Conservation (phyloP, 352 stramenopile genomes). For the Globisporangium viniferum region DNA sequence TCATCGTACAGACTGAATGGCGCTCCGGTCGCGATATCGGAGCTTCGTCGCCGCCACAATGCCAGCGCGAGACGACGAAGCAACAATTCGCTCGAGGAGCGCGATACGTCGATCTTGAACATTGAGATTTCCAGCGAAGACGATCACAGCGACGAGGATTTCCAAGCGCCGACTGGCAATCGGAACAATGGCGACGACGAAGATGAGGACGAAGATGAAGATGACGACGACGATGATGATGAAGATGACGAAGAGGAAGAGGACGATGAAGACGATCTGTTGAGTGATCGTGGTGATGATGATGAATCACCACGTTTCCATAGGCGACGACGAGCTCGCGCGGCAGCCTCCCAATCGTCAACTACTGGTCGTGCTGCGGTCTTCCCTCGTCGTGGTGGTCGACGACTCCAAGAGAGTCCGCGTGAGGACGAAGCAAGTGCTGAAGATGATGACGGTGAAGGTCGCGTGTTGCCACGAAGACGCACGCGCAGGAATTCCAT, state of each 20-base stretch:
- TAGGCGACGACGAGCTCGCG: constrained; percentile 32
- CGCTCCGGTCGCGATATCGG: constrained; percentile 64
- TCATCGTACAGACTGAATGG: constrained; percentile 71
- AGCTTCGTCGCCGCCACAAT: constrained; percentile 45
- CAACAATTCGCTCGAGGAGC: constrained; percentile 57
- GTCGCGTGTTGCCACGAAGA: constrained; percentile 5
- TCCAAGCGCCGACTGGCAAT: constrained; percentile 48
- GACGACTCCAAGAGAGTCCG: constrained; percentile 23
- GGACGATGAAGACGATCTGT: constrained; percentile 44
- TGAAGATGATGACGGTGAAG: constrained; percentile 12
- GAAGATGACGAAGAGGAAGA: constrained; percentile 48
- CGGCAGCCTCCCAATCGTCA: constrained; percentile 3
- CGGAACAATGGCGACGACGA: constrained; percentile 23
- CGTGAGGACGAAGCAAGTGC: constrained; percentile 2
- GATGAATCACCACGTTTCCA: constrained; percentile 37
- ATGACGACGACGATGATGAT: constrained; percentile 32
- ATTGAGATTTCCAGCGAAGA: constrained; percentile 86
- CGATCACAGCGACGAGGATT: constrained; percentile 85
- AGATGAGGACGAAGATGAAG: constrained; percentile 37
- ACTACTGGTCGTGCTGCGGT: constrained; percentile 8
- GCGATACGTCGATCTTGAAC: constrained; percentile 80
- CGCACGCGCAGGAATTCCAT: constrained; percentile 12
- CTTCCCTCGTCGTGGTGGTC: constrained; percentile 37
- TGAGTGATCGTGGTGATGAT: constrained; percentile 47
- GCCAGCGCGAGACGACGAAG: constrained; percentile 33